Evolutionary conservation across 257 asterid species (phyloP).

Genomic region (Solanum appendiculatum): DNA sequence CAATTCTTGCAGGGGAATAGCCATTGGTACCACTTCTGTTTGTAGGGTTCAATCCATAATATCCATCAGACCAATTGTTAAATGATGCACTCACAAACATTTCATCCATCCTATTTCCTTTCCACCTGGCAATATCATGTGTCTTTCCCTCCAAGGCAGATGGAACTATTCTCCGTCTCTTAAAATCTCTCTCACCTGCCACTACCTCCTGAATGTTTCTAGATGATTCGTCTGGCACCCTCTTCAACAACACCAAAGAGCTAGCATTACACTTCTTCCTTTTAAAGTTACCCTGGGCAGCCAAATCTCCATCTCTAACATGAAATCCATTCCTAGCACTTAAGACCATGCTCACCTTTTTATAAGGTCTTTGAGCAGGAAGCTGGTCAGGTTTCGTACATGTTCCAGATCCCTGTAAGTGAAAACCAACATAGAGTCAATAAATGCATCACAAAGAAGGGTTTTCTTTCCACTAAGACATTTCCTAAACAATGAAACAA

Average conservation of each 20-base stretch:
- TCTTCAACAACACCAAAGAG: constrained; percentile 12
- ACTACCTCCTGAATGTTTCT: constrained; percentile 1
- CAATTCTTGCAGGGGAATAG: neutral
- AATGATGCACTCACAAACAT: constrained; percentile 1
- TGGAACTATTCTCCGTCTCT: constrained; percentile 3
- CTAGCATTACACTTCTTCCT: constrained; percentile 2
- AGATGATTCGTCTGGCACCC: constrained; percentile 12
- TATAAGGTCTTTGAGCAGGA: neutral
- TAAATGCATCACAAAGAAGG: neutral
- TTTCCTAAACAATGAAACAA: neutral
- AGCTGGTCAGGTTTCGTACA: constrained; percentile 5
- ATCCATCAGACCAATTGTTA: constrained; percentile 7
- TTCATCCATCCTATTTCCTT: neutral
- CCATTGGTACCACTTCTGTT: neutral
- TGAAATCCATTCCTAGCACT: neutral
- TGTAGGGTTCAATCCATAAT: neutral
- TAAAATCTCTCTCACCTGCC: constrained; percentile 3
- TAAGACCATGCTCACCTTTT: constrained; percentile 1
- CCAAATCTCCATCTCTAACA: neutral
- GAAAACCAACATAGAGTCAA: neutral
- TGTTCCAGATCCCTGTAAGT: constrained; percentile 4
- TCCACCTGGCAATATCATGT: constrained; percentile 2
- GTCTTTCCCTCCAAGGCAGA: constrained; percentile 3
- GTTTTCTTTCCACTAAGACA: neutral
- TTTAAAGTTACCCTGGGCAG: neutral